These are phyloP conservation scores for Sclerotinia spermophila DNA, from an alignment of 2,329 filamentous ascomycete genomes.

Conservation along the genomic window DNA sequence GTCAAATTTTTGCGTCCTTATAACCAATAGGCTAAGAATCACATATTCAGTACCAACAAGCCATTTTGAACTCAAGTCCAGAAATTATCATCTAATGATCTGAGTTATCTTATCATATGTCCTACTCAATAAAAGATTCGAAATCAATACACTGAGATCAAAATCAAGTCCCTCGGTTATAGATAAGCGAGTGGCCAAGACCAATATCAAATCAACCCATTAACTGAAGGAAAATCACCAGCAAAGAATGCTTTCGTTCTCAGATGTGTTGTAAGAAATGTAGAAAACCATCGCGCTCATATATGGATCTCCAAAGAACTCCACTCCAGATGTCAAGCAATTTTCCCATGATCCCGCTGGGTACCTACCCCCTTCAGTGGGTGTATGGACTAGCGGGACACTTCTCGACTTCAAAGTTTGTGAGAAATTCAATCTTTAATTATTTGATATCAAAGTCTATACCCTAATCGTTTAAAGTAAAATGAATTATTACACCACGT, in stretches of 20 bases:
- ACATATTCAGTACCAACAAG: neutral
- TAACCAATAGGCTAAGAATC: fast-evolving
- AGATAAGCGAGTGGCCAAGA: neutral
- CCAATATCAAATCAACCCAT: too few species aligned
- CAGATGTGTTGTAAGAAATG: neutral
- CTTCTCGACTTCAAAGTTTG: too few species aligned
- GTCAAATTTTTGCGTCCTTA: too few species aligned
- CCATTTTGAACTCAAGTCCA: neutral
- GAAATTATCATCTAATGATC: neutral
- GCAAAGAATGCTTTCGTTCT: neutral
- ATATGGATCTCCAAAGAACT: fast-evolving
- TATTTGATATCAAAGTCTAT: too few species aligned
- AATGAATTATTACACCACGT: too few species aligned
- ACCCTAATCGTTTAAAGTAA: too few species aligned
- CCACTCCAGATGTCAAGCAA: neutral
- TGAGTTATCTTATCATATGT: fast-evolving
- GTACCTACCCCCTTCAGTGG: neutral
- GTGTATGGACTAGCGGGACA: too few species aligned
- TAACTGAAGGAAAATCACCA: too few species aligned
- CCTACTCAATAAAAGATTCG: neutral
- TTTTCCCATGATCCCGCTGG: neutral
- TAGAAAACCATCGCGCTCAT: too few species aligned
- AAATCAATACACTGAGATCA: fast-evolving
- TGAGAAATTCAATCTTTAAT: too few species aligned
- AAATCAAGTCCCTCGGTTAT: neutral